Base-by-base conservation (phyloP, 2,329 filamentous ascomycete species). In the Coniochaeta sp. region DNA sequence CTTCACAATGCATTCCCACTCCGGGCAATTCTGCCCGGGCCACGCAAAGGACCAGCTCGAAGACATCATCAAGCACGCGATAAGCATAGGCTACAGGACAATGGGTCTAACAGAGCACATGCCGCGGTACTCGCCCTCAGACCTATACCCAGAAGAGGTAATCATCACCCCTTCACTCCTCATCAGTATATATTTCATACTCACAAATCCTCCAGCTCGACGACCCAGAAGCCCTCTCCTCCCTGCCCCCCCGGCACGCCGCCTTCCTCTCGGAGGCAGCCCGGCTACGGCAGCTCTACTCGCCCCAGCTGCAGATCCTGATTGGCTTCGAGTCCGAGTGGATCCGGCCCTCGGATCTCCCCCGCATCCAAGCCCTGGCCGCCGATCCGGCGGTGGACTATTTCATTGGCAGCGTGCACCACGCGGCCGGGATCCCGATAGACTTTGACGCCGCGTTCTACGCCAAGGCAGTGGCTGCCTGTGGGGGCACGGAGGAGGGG, bases 1-100 rank as follows among this genome's bases (percentile, higher is more conserved):
- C 1, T 96, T 96, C 77, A 96, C 95, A 5, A 96, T 98, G 80
- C 95, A 99, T 76, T 96, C 91, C 70, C 95, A 99, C 77, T 98
- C 95, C 40, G 95, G 95, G 64, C 91, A 99, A 73, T 99, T 99
- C 79, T 99, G 95, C 78, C 88, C 88, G 11, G 86, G 89, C 67
- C 95, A 99, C 78, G 95, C 95, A 58, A 86, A 89, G 71, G 86
- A 96, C 72, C 82, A 86, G 22, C 83, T 99, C 11, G 93, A 98
- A 73, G 87, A 91, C 65, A 85, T 98, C 57, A 79, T 98, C 67
- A 83, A 87, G 69, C 83, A 87, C 14, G 93, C 93, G 65, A 91
- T 98, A 66, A 75, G 81, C 56, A 81, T 89, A 63, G 88, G 89
- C 50, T 95, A 96, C 82, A 85, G 86, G 63, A 89, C 89, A 22